Percentiles rank a stretch among this genome's conserved stretches.
These are phyloP conservation scores for Phylloporus rhodoxanthus DNA, from an alignment of 768 basidiomycete genomes.

Conservation along the genomic window DNA sequence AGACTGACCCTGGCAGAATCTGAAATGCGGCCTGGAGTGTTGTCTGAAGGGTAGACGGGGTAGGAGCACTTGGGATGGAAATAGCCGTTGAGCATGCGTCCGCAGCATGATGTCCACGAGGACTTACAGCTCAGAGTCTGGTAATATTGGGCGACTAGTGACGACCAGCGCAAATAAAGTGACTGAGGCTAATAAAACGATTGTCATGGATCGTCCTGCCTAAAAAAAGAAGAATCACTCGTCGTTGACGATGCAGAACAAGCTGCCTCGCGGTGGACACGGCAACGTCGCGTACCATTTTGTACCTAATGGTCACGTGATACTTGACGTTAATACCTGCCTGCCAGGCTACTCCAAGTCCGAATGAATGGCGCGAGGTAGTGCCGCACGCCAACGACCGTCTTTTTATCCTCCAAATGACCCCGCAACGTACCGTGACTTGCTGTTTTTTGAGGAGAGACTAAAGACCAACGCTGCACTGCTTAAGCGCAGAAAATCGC, in stretches of 20 bases:
- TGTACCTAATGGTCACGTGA: conserved; percentile 21
- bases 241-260: conserved; percentile 14
- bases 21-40: conserved; percentile 34
- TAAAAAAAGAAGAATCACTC: conserved; percentile 1
- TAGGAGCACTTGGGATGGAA: conserved; percentile 7
- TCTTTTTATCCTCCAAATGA: conserved; percentile 65
- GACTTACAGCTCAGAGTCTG: conserved; percentile 28
- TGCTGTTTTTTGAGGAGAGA: conserved; percentile 93
- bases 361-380: conserved; percentile 24
- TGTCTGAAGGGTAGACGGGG: conserved; percentile 24
- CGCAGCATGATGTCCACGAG: conserved; percentile 4
- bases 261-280: conserved; percentile 22
- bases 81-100: conserved; percentile 13
- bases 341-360: background rate
- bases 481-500: conserved; percentile 69
- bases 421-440: conserved; percentile 74
- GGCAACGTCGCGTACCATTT: conserved; percentile 24
- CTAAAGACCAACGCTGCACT: conserved; percentile 88
- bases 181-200: conserved; percentile 34
- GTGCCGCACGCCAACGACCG: conserved; percentile 21
- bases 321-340: background rate
- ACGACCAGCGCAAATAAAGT: conserved; percentile 42
- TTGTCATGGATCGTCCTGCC: conserved; percentile 28
- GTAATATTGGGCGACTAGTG: conserved; percentile 35
- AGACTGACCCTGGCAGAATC: conserved; percentile 33